These are phyloP conservation scores for Axilococcus clingmanii DNA, from an alignment of 139 green algal genomes.

Conservation along the genomic window DNA sequence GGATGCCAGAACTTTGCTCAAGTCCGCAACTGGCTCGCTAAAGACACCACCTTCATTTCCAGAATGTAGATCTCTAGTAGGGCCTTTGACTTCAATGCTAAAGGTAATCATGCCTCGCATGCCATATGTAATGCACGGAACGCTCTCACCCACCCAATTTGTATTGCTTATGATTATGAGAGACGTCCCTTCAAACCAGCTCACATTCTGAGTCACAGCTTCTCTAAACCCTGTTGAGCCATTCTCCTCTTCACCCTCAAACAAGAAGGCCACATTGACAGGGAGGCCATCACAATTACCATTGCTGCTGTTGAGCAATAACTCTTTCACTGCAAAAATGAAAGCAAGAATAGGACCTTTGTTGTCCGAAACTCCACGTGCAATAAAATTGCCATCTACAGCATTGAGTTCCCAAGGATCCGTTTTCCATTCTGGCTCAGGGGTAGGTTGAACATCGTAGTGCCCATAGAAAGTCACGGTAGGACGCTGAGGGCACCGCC, in stretches of 20 bases:
- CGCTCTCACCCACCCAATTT: constrained; percentile 79
- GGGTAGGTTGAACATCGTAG: constrained; percentile 79
- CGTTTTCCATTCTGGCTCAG: constrained; percentile 73
- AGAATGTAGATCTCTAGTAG: constrained; percentile 78
- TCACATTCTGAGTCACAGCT: constrained; percentile 54
- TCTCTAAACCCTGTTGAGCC: constrained; percentile 67
- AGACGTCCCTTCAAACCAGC: constrained; percentile 64
- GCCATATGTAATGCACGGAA: constrained; percentile 93
- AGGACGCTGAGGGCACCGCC: constrained; percentile 43
- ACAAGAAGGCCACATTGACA: constrained; percentile 84
- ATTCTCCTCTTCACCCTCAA: constrained; percentile 91
- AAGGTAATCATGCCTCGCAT: constrained; percentile 74
- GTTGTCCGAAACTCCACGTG: constrained; percentile 81
- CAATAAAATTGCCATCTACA: constrained; percentile 64
- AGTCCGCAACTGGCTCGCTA: constrained; percentile 82
- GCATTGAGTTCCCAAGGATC: constrained; percentile 76
- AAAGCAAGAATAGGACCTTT: constrained; percentile 84
- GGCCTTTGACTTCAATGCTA: constrained; percentile 42
- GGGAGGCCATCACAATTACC: constrained; percentile 40
- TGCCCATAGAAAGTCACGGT: constrained; percentile 84
- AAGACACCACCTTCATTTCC: constrained; percentile 94
- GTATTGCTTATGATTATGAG: constrained; percentile 86
- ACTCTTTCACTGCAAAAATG: constrained; percentile 80
- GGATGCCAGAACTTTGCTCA: constrained; percentile 59
- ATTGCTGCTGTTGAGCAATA: constrained; percentile 14